Evolutionary conservation across 345 rosid species (phyloP).

Genomic region (Syzygium aqueum): DNA sequence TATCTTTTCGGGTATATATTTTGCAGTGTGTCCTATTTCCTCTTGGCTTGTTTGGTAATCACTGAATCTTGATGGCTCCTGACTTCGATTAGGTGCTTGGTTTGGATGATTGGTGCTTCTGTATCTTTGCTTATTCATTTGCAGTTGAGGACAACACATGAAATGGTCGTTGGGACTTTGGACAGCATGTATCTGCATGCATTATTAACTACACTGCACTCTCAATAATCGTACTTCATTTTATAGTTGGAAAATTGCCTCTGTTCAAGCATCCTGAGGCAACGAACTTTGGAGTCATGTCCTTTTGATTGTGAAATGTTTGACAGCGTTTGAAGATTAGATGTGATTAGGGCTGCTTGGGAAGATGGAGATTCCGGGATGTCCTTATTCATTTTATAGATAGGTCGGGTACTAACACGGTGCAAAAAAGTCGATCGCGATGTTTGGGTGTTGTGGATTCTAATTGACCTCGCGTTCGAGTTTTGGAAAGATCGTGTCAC

Average conservation of each 20-base stretch:
- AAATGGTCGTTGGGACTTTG: background rate
- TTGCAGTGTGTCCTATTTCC: background rate
- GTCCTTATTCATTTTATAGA: background rate
- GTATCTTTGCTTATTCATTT: background rate
- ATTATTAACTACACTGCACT: background rate
- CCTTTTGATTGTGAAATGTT: background rate
- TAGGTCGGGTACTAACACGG: background rate
- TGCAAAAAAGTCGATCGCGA: background rate
- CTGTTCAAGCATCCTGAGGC: background rate
- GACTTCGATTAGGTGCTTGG: background rate
- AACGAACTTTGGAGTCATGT: background rate
- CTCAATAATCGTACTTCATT: background rate
- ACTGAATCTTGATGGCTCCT: background rate
- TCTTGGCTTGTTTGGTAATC: background rate
- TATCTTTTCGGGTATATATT: background rate
- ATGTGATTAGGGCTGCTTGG: background rate
- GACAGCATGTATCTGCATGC: background rate
- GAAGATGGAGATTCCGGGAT: background rate
- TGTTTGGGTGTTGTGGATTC: background rate
- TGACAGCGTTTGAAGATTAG: background rate
- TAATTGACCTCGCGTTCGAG: fast-evolving
- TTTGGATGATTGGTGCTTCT: background rate
- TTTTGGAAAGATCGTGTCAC: background rate
- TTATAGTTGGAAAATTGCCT: background rate
- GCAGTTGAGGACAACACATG: background rate